Evolutionary conservation across 306 rosid genomes (phyloP).

Genomic region (Astragalus glycyphyllos): DNA sequence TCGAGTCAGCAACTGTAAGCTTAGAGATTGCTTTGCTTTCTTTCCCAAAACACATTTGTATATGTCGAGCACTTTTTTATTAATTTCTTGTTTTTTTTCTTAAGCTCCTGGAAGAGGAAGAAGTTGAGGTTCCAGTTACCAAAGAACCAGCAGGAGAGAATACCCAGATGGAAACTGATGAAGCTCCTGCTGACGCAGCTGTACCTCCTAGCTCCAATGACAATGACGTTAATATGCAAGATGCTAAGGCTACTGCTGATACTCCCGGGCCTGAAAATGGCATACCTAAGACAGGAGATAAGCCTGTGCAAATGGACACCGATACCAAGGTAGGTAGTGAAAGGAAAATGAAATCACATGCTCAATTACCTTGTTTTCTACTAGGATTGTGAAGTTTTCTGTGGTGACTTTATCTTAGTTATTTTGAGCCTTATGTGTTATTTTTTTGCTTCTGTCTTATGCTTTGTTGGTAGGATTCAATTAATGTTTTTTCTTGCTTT

Average conservation of each 20-base stretch:
- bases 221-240: constrained; percentile 79
- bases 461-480: constrained; percentile 6
- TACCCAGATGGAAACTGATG: constrained; percentile 82
- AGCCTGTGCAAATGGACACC: constrained; percentile 84
- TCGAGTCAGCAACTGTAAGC: constrained; percentile 79
- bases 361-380: not conserved
- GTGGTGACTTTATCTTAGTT: not conserved
- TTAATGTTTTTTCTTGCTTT: not conserved
- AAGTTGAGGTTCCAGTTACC: constrained; percentile 72
- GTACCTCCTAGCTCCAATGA: constrained; percentile 58
- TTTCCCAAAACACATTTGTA: not conserved
- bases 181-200: constrained; percentile 56
- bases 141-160: constrained; percentile 63
- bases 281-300: constrained; percentile 68
- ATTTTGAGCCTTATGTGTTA: not conserved
- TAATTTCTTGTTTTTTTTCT: not conserved
- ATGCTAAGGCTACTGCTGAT: constrained; percentile 70
- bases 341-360: not conserved
- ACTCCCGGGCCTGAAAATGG: constrained; percentile 67
- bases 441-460: not conserved
- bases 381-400: not conserved
- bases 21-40: not conserved
- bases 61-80: no score
- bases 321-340: constrained; percentile 68
- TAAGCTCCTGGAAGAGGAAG: constrained; percentile 93